Conservation (phyloP, 805 yeast genomes). For the Candida vartiovaarae region DNA sequence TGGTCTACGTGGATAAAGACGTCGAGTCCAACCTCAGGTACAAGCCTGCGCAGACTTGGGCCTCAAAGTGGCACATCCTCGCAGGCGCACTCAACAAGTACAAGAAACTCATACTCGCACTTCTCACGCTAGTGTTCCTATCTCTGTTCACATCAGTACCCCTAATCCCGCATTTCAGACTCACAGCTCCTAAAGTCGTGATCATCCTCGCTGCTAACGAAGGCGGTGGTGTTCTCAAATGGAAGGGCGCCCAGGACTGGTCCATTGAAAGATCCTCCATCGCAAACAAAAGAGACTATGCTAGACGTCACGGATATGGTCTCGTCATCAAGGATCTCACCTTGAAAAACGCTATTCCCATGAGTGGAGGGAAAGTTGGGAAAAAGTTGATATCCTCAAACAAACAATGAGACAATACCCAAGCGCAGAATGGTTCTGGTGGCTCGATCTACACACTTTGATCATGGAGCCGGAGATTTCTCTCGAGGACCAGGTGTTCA, state of each 20-base stretch:
- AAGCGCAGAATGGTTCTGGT: slow-evolving; percentile 34
- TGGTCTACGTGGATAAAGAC: slow-evolving; percentile 24
- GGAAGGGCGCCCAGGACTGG: slow-evolving; percentile 36
- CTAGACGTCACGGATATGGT: slow-evolving; percentile 42
- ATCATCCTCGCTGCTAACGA: slow-evolving; percentile 32
- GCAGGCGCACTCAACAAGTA: slow-evolving; percentile 7
- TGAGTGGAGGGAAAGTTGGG: slow-evolving; percentile 43
- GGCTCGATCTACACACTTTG: slow-evolving; percentile 32
- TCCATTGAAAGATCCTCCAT: slow-evolving; percentile 41
- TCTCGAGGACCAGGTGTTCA: slow-evolving; percentile 29
- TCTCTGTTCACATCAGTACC: slow-evolving; percentile 23
- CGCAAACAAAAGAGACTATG: slow-evolving; percentile 40
- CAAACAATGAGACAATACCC: slow-evolving; percentile 28
- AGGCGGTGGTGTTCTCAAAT: slow-evolving; percentile 33
- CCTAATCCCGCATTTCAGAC: slow-evolving; percentile 21
- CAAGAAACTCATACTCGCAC: slow-evolving; percentile 11
- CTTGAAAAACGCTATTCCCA: slow-evolving; percentile 41
- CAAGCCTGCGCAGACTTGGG: slow-evolving; percentile 1
- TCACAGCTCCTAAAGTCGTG: slow-evolving; percentile 30
- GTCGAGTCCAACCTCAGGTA: slow-evolving; percentile 22
- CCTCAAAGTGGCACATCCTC: neutral
- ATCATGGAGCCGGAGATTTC: slow-evolving; percentile 34
- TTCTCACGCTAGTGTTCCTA: slow-evolving; percentile 12
- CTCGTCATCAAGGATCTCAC: slow-evolving; percentile 39
- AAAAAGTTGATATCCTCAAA: slow-evolving; percentile 31